Base-by-base conservation (phyloP, 2,329 filamentous ascomycete species). In the Clonostachys byssicola region DNA sequence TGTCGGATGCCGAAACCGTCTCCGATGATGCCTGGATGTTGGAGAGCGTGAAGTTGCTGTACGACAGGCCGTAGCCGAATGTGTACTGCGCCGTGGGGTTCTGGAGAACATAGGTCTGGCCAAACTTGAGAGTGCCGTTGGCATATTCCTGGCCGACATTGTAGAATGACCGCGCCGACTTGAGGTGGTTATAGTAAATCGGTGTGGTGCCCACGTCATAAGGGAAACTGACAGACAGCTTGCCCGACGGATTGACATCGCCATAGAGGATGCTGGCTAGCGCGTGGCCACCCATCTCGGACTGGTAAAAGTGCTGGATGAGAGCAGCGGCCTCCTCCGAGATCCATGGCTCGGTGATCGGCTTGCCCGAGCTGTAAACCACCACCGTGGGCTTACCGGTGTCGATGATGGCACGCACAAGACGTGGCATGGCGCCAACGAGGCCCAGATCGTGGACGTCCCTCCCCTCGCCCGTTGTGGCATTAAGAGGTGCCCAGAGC, bases 291-390 rank as follows among this genome's bases (percentile, higher is more conserved):
- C 83, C 84, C 65, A 88, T 71, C 56, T 88, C 84, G 0, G 81
- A 84, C 7, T 84, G 83, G 56, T 89, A 90, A 65, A 89, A 89
- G 62, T 89, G 85, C 59, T 89, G 86, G 0, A 89, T 68, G 0
- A 90, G 73, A 0, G 83, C 85, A 0, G 81, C 72, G 0, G 86
- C 83, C 23, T 75, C 73, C 34, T 78, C 71, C 1, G 81, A 82
- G 59, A 89, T 85, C 86, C 86, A 89, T 5, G 82, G 74, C 61
- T 89, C 85, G 0, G 85, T 86, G 49, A 90, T 68, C 4, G 86
- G 86, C 59, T 89, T 90, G 42, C 86, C 86, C 10, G 78, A 83
- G 52, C 77, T 81, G 64, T 81, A 84, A 12, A 88, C 80, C 5
- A 88, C 81, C 34, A 88, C 67, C 2, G 83, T 88, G 4, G 84